Evolutionary conservation across 2,329 filamentous ascomycete species (phyloP).

Genomic region (Cladophialophora yegresii): DNA sequence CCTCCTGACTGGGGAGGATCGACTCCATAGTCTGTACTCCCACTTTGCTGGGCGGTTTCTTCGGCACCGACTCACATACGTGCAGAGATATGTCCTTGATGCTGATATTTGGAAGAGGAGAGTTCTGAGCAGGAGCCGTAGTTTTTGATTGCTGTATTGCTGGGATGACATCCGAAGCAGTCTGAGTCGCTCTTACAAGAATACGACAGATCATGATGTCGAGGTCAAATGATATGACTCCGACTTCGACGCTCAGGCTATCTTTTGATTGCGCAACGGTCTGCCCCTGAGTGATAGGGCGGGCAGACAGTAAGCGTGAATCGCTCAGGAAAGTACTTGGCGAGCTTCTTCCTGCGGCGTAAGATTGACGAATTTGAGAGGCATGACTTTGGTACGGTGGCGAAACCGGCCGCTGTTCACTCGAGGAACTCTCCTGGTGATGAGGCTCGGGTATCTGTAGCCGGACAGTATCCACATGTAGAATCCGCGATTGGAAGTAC

Average conservation of each 20-base stretch:
- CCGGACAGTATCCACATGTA: constrained; percentile 17
- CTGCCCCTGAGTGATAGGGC: neutral
- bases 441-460: constrained; percentile 23
- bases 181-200: constrained; percentile 25
- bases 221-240: constrained; percentile 28
- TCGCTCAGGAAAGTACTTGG: constrained; percentile 27
- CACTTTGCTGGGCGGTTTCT: constrained; percentile 22
- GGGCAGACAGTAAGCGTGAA: constrained; percentile 13
- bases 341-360: constrained; percentile 11
- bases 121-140: neutral
- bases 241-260: constrained; percentile 17
- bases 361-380: constrained; percentile 9
- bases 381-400: constrained; percentile 4
- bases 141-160: neutral
- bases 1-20: constrained; percentile 14
- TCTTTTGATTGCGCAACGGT: constrained; percentile 5
- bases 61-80: constrained; percentile 28
- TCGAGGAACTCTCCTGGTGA: constrained; percentile 3
- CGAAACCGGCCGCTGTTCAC: neutral
- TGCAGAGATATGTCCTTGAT: constrained; percentile 21
- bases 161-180: constrained; percentile 19
- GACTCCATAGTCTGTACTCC: constrained; percentile 25
- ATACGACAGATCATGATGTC: constrained; percentile 29
- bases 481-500: constrained; percentile 27
- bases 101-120: constrained; percentile 12